Conservation (phyloP, 345 rosid genomes). For the Bruguiera gymnorhiza region DNA sequence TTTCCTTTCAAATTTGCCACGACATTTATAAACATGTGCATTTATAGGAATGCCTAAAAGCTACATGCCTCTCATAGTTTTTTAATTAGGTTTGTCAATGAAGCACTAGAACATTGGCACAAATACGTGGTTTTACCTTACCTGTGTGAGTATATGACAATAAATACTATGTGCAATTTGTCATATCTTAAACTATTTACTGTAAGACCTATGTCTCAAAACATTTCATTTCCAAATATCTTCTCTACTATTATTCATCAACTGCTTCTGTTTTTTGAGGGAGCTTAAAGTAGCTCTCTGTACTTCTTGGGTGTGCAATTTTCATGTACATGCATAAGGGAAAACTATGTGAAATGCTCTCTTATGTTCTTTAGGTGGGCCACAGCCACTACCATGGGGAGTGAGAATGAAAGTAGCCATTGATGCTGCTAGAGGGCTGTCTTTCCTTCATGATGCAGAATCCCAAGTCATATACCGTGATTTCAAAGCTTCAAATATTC, state of each 20-base stretch:
- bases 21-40: too few species aligned
- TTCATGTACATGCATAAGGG: slow-evolving; percentile 4
- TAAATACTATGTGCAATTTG: background rate
- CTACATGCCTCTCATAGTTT: too few species aligned
- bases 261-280: slow-evolving; percentile 1
- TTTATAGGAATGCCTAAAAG: too few species aligned
- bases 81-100: background rate
- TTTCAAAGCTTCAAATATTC: slow-evolving; percentile 77
- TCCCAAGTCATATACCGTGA: slow-evolving; percentile 75
- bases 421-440: slow-evolving; percentile 73
- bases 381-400: slow-evolving; percentile 63
- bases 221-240: background rate
- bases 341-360: background rate
- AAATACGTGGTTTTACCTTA: background rate
- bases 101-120: background rate
- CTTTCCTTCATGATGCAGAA: slow-evolving; percentile 67
- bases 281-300: background rate
- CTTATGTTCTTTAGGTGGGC: slow-evolving; percentile 33
- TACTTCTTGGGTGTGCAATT: background rate
- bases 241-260: background rate
- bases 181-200: background rate
- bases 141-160: background rate
- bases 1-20: too few species aligned
- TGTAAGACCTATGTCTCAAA: background rate
- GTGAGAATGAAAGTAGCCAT: slow-evolving; percentile 60